Evolutionary conservation across 2,329 filamentous ascomycete species (phyloP), one percentile per base, ranked within the genome.

Genomic region (Colletotrichum cereale): DNA sequence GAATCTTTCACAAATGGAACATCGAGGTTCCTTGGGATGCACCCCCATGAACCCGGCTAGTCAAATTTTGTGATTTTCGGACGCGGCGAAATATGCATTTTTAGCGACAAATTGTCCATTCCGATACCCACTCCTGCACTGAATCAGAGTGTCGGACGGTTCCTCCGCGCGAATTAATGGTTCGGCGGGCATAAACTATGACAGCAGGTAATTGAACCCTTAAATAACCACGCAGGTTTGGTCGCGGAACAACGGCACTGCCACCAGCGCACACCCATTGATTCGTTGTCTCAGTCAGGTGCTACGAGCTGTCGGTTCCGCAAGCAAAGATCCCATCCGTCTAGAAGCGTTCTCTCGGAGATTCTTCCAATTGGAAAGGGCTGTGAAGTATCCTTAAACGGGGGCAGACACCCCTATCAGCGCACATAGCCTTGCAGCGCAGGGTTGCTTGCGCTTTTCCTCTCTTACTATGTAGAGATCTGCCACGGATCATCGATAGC

Each of bases 31-130:
- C 31, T 38, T 38, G 34, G n/a, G 31, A 18, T 38, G 14, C 18
- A 14, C 48, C 40, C 36, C 58, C 31, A 36, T 38, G 31, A 26
- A 24, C 44, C 58, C 5, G 14, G 31, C 14, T 31, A 26, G 29
- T 5, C 29, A 31, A 24, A 48, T 31, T 62, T 62, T 38, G 42
- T 21, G 31, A 38, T 18, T 26, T 3, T 48, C 58, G 44, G 58
- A 50, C 38, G n/a, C 42, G 58, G 42, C 14, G 16, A 50, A 50
- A 38, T 48, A 11, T n/a, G 58, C 44, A 62, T 50, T 62, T 62
- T 62, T 31, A 48, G 42, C 58, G 58, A 62, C 44, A 38, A 62
- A 48, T 62, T 50, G 7, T 8, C 58, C 31, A 38, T 62, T 14
- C 29, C 14, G 11, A 38, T 8, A 50, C 44, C 31, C 42, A 50